Evolutionary conservation across 495 filamentous ascomycete genomes (phyloP).

Genomic region (Talaromyces nanjingensis): DNA sequence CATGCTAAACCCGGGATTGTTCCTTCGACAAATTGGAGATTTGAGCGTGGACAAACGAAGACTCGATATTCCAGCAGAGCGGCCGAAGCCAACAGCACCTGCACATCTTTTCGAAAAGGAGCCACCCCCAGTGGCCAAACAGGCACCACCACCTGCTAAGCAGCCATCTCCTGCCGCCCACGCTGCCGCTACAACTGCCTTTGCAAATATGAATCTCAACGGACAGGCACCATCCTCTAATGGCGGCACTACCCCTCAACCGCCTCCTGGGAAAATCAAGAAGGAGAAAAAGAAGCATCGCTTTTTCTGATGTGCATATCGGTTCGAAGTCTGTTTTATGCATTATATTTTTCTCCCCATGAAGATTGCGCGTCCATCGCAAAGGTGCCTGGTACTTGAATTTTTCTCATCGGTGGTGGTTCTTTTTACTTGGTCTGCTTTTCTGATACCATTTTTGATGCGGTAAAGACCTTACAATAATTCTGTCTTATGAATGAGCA

Average conservation of each 20-base stretch:
- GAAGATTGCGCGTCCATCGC: not conserved
- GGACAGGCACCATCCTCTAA: conserved; percentile 19
- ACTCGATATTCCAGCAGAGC: conserved; percentile 74
- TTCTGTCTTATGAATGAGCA: not conserved
- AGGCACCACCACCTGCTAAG: conserved; percentile 18
- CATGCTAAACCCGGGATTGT: conserved; percentile 78
- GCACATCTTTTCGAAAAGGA: conserved; percentile 83
- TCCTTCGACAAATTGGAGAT: conserved; percentile 73
- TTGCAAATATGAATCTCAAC: conserved; percentile 55
- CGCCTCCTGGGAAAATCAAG: conserved; percentile 24
- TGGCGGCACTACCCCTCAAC: conserved; percentile 14
- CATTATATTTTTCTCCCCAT: not conserved
- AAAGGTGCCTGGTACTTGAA: not conserved
- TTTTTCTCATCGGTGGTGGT: not conserved
- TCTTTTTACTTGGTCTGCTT: not conserved
- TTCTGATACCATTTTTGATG: conserved; percentile 9
- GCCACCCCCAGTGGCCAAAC: conserved; percentile 33
- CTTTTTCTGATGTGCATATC: conserved; percentile 55
- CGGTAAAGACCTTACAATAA: not conserved
- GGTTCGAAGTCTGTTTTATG: not conserved
- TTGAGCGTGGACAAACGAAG: conserved; percentile 65
- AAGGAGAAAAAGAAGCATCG: conserved; percentile 65
- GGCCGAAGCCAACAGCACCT: conserved; percentile 71
- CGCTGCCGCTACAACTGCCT: conserved; percentile 35
- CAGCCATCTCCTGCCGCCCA: conserved; percentile 33